Conservation (phyloP, 768 basidiomycete species). For the Tylopilus plumbeoviolaceoides region DNA sequence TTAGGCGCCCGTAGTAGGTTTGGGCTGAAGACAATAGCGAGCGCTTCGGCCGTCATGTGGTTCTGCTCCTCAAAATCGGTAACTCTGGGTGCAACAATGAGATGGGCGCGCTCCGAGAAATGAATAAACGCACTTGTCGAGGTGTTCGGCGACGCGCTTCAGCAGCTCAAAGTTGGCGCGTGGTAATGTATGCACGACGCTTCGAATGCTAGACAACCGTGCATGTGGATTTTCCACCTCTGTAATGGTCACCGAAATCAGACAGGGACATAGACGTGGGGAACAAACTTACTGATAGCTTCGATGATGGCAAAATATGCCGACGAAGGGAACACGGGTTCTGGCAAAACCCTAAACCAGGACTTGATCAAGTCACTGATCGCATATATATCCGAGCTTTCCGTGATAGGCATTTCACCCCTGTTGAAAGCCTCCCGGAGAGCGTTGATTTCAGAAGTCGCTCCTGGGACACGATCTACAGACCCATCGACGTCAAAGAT, state of each 20-base stretch:
- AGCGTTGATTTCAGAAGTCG: slow-evolving; percentile 60
- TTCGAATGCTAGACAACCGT: slow-evolving; percentile 59
- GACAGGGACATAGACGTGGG: not conserved
- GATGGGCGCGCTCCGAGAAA: not conserved
- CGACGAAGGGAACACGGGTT: slow-evolving; percentile 68
- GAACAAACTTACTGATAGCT: slow-evolving; percentile 54
- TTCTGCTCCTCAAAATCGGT: slow-evolving; percentile 86
- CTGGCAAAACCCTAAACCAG: slow-evolving; percentile 81
- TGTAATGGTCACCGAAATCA: slow-evolving; percentile 26
- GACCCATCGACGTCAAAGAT: not conserved
- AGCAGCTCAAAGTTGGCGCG: slow-evolving; percentile 75
- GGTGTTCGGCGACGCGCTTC: slow-evolving; percentile 73
- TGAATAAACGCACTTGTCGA: slow-evolving; percentile 55
- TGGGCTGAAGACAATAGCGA: slow-evolving; percentile 84
- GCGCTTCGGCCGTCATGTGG: slow-evolving; percentile 83
- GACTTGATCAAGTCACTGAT: slow-evolving; percentile 81
- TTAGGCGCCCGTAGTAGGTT: slow-evolving; percentile 74
- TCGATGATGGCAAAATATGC: slow-evolving; percentile 68
- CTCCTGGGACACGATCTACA: slow-evolving; percentile 80
- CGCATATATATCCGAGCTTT: slow-evolving; percentile 71
- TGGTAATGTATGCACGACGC: slow-evolving; percentile 66
- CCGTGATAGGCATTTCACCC: slow-evolving; percentile 60
- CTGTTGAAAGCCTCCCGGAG: slow-evolving; percentile 74
- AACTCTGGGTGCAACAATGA: slow-evolving; percentile 44
- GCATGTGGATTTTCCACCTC: slow-evolving; percentile 68